A percentile compares a stretch with the other conserved stretches of the same genome.
These are phyloP conservation scores for Citrus sinensis DNA, from an alignment of 345 rosid species.

Conservation along the genomic window DVS_A1.0 CM039164.1:25134501-25135000, in stretches of 20 bases:
- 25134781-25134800: conserved; percentile 26
- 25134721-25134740: conserved; percentile 89
- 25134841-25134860: too few species aligned
- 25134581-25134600: conserved; percentile 69
- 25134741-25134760: conserved; percentile 73
- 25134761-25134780: conserved; percentile 86
- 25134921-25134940: too few species aligned
- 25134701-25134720: conserved; percentile 75
- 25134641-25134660: conserved; percentile 89
- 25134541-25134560: conserved; percentile 60
- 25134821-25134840: too few species aligned
- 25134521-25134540: conserved; percentile 73
- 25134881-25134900: too few species aligned
- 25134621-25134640: conserved; percentile 82
- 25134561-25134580: conserved; percentile 36
- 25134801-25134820: too few species aligned
- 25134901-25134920: too few species aligned
- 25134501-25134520: conserved; percentile 76
- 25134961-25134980: too few species aligned
- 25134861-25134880: too few species aligned
- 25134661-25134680: conserved; percentile 95
- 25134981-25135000: too few species aligned
- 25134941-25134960: too few species aligned
- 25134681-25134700: conserved; percentile 91
- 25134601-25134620: conserved; percentile 73